A percentile compares a stretch with the other conserved stretches of the same genome.
Conservation (phyloP, 495 filamentous ascomycete genomes). For the Bombardia bombarda region DNA sequence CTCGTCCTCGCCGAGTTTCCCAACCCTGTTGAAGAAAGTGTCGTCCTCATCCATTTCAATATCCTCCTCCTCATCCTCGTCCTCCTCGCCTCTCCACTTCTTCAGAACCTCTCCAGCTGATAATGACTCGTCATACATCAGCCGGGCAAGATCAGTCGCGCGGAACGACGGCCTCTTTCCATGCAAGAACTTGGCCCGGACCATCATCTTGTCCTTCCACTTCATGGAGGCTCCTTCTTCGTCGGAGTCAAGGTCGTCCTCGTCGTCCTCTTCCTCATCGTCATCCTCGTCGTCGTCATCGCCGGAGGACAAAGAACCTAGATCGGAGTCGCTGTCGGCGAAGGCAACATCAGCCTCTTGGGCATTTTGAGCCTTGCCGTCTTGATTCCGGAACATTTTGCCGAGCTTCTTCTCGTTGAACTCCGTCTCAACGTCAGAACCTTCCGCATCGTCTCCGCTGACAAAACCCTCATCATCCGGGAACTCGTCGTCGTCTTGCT, state of each 20-base stretch:
- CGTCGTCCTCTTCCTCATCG: constrained; percentile 44
- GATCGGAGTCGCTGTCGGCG: constrained; percentile 90
- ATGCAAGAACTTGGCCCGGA: constrained; percentile 66
- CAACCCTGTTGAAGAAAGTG: constrained; percentile 70
- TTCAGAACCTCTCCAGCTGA: constrained; percentile 65
- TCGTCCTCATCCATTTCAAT: constrained; percentile 63
- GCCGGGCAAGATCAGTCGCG: constrained; percentile 67
- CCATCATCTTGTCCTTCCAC: constrained; percentile 84
- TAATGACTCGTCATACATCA: constrained; percentile 82
- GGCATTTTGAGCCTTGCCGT: constrained; percentile 36
- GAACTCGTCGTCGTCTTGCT: constrained; percentile 44
- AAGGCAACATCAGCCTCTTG: constrained; percentile 65
- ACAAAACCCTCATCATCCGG: constrained; percentile 53
- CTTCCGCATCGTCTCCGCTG: constrained; percentile 51
- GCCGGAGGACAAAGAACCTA: constrained; percentile 77
- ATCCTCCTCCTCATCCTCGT: constrained; percentile 39
- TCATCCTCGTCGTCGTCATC: constrained; percentile 51
- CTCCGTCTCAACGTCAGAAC: constrained; percentile 46
- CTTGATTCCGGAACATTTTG: constrained; percentile 40
- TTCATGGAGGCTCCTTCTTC: constrained; percentile 58
- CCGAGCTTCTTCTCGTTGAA: constrained; percentile 49
- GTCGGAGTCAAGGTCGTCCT: constrained; percentile 41
- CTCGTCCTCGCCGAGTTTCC: constrained; percentile 55
- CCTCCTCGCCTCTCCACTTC: constrained; percentile 69
- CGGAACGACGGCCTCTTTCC: constrained; percentile 60